Conservation (phyloP, 2,329 filamentous ascomycete species). For the Fusarium illudens region DNA sequence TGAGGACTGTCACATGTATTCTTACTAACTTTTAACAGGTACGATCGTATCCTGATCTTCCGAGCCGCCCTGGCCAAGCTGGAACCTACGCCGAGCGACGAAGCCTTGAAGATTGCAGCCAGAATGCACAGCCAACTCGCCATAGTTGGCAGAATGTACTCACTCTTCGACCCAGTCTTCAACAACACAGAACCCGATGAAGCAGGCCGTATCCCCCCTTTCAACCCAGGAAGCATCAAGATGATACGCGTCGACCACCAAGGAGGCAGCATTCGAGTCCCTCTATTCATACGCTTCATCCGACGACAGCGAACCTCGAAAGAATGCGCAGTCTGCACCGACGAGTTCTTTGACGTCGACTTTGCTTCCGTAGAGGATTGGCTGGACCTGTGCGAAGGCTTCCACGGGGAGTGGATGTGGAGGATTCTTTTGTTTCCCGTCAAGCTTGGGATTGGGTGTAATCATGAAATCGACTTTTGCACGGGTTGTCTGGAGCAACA, state of each 20-base stretch:
- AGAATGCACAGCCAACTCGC: not conserved
- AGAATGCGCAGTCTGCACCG: constrained; percentile 11
- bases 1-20: accelerated
- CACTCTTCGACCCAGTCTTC: not conserved
- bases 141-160: not conserved
- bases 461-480: constrained; percentile 16
- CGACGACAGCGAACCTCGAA: not conserved
- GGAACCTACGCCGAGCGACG: not conserved
- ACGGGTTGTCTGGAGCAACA: not conserved
- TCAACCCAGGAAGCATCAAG: not conserved
- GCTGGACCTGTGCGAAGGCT: not conserved
- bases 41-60: not conserved
- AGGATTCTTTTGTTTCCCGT: constrained; percentile 10
- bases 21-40: not conserved
- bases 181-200: not conserved
- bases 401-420: constrained; percentile 23
- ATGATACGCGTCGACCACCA: not conserved
- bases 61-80: not conserved
- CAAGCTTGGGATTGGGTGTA: constrained; percentile 3
- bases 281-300: constrained; percentile 5
- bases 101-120: not conserved
- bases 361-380: constrained; percentile 6
- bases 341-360: constrained; percentile 5
- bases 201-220: not conserved
- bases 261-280: not conserved